These are phyloP conservation scores for Teunomyces kruisii DNA, from an alignment of 805 yeast genomes.

Conservation along the genomic window DNA sequence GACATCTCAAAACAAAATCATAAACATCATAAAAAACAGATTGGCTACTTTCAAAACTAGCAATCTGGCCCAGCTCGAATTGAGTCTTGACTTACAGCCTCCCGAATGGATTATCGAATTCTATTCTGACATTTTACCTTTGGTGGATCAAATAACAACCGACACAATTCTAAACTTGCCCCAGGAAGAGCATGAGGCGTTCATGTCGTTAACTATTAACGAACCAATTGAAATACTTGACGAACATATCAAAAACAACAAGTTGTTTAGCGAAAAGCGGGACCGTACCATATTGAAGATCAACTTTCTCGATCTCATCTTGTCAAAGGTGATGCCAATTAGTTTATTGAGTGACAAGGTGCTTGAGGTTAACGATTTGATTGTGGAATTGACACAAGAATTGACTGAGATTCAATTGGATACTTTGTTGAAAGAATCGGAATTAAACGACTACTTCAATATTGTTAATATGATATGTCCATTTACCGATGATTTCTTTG, in stretches of 20 bases:
- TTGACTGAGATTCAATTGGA: constrained; percentile 48
- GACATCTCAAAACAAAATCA: constrained; percentile 27
- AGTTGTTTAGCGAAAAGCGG: constrained; percentile 23
- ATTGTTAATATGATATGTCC: constrained; percentile 73
- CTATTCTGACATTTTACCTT: constrained; percentile 56
- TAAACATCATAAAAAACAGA: constrained; percentile 24
- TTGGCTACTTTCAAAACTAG: constrained; percentile 33
- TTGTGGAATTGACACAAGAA: constrained; percentile 35
- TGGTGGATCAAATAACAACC: constrained; percentile 46
- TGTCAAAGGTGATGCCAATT: constrained; percentile 52
- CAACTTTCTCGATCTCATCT: constrained; percentile 61
- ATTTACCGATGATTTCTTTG: constrained; percentile 55
- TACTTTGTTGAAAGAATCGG: constrained; percentile 50
- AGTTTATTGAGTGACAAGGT: constrained; percentile 39
- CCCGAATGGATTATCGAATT: constrained; percentile 84
- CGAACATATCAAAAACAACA: constrained; percentile 29
- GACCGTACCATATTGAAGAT: constrained; percentile 47
- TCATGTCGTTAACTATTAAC: constrained; percentile 45
- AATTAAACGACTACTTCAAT: constrained; percentile 59
- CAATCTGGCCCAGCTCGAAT: constrained; percentile 40
- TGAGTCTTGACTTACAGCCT: constrained; percentile 60
- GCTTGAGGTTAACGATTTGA: constrained; percentile 30
- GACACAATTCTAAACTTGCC: constrained; percentile 44
- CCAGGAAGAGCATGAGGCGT: constrained; percentile 29
- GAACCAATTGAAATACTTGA: constrained; percentile 45